These are phyloP conservation scores for Miscanthus sacchariflorus DNA, from an alignment of 202 grass and related monocot genomes.

Conservation along the genomic window DNA sequence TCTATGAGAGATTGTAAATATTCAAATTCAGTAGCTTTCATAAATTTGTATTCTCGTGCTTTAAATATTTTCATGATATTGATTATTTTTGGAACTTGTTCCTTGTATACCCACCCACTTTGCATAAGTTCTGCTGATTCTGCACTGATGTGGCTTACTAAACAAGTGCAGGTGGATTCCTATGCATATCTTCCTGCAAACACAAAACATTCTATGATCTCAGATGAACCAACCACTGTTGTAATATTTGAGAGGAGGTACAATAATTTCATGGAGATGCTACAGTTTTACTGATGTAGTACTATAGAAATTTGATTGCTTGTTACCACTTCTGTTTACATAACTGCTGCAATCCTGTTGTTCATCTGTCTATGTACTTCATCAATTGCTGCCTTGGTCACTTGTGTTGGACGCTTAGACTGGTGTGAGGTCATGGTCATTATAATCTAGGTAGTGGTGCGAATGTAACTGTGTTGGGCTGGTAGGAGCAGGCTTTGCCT, in stretches of 20 bases:
- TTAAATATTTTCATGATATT: background rate
- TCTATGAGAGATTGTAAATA: background rate
- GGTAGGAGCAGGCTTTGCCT: background rate
- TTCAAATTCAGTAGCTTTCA: constrained; percentile 24
- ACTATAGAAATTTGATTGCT: constrained; percentile 2
- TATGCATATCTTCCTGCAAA: constrained; percentile 96
- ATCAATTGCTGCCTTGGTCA: background rate
- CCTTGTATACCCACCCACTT: constrained; percentile 13
- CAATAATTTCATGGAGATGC: constrained; percentile 18
- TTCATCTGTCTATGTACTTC: background rate
- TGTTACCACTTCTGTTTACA: constrained; percentile 24
- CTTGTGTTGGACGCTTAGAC: background rate
- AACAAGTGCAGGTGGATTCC: constrained; percentile 75
- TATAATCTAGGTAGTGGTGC: background rate
- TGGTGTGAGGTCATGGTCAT: background rate
- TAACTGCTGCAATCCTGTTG: constrained; percentile 28
- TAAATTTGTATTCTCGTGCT: background rate
- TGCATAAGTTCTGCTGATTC: background rate
- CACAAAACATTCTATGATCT: constrained; percentile 66
- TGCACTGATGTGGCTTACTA: constrained; percentile 4
- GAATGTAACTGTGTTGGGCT: background rate
- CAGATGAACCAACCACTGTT: constrained; percentile 63
- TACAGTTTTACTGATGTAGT: constrained; percentile 14
- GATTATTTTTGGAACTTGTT: background rate
- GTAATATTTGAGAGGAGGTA: constrained; percentile 90